Base-by-base conservation (phyloP, 331 rosid genomes). In the Erythrophleum ivorense region DNA sequence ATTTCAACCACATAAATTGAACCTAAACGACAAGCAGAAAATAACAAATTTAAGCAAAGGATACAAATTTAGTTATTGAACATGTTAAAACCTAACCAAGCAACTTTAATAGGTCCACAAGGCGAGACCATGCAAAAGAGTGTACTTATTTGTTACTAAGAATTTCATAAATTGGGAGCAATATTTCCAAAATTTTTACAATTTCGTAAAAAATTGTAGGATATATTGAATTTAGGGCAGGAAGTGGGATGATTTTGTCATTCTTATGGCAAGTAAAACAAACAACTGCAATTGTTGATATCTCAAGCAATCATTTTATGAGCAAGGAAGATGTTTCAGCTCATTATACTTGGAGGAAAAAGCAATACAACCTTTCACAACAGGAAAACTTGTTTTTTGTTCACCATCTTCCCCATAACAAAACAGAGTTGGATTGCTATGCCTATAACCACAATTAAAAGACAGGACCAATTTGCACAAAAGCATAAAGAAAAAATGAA, bases 1-100 rank as follows among this genome's bases (percentile, higher is more conserved):
- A 71, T 63, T 71, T 62, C 53, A 83, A 54, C 43, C 18, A 53
- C 59, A 43, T 41, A 50, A 76, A 46, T 16, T 36, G 73, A 58
- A 55, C 3, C 73, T 36, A 77, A 68, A 43, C 60, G 53, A 71
- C 33, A 54, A 77, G 77, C 73, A 71, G 65, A 77, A 80, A 52
- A 52, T 36, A 33, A n/a, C 0, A 64, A 55, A 78, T 65, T 43
- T 34, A 38, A 55, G 33, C 13, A 75, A 40, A 75, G 18, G 33
- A 48, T 58, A 84, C 38, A 29, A 73, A n/a, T 41, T 19, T n/a
- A n/a, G 15, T 11, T 9, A 41, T 8, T 21, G 12, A 63, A 14
- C 1, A 63, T 63, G 46, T 41, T 6, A 41, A 6, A 46, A 46
- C 46, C 46, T 43, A 43, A 7, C 68, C 68, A 31, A 31, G 12